Base-by-base conservation (phyloP, 306 rosid species). In the Betula pendula region DNA sequence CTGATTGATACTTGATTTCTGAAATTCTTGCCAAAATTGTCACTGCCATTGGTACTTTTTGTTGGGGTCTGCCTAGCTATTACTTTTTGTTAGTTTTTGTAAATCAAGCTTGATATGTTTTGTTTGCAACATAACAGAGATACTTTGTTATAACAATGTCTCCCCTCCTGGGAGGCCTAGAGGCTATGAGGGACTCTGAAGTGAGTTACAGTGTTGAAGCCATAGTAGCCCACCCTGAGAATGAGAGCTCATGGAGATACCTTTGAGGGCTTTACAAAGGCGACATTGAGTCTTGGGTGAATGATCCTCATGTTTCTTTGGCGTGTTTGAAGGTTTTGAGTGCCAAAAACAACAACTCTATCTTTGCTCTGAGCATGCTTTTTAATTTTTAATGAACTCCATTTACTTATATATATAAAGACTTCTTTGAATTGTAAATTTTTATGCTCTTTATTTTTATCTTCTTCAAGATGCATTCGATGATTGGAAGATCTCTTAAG, bases 211-310 rank as follows among this genome's bases (percentile, higher is more conserved):
- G 96, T 29, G 77, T 90, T 38, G 81, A 85, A 71, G 93, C 97
- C 86, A 89, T 95, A 45, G 63, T 38, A 35, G 75, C 87, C 56
- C 69, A 77, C 77, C 97, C 98, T 5, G 96, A 87, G 77, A 95
- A 95, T 43, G 98, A 95, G 85, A 92, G 98, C 79, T 82, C 98
- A 0, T 95, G 98, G 98, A 89, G 93, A 89, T 95, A 95, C 73
- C 93, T 95, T 74, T 87, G 92, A 44, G 98, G 98, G 72, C 97
- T 95, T 74, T 92, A 87, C 85, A 81, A 80, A 62, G 97, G 84
- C 6, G 92, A 88, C 77, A 70, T 68, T 65, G n/a, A 62, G 3
- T 81, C 85, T 25, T 92, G 94, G 91, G 90, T 81, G 59, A 84
- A 82, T 20, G 87, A 88, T 78, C 78, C 87, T 49, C 87, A 65